Conservation (phyloP, 768 basidiomycete genomes). For the Naganishia kalamii region DNA sequence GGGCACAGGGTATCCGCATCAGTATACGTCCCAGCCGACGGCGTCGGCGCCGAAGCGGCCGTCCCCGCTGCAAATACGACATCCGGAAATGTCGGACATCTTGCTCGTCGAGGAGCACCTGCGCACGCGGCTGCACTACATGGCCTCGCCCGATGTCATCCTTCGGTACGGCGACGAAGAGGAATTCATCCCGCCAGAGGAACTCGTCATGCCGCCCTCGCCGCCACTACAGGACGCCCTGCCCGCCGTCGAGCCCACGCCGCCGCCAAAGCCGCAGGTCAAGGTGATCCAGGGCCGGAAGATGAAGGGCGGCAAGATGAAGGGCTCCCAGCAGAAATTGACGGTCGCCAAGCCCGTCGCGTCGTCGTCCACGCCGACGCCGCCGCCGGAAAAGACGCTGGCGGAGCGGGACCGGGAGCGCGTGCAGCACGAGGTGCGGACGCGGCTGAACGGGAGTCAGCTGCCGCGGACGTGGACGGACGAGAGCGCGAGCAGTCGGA, state of each 20-base stretch:
- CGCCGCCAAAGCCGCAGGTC: slow-evolving; percentile 10
- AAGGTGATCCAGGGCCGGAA: slow-evolving; percentile 21
- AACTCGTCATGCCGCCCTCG: slow-evolving; percentile 15
- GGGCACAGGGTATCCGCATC: background rate
- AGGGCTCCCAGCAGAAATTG: slow-evolving; percentile 24
- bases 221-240: background rate
- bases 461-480: slow-evolving; percentile 40
- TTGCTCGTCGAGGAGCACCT: slow-evolving; percentile 46
- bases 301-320: slow-evolving; percentile 26
- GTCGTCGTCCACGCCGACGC: background rate
- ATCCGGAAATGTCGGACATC: slow-evolving; percentile 47
- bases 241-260: background rate
- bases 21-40: slow-evolving; percentile 11
- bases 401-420: background rate
- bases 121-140: slow-evolving; percentile 43
- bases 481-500: slow-evolving; percentile 36
- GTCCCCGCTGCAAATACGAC: slow-evolving; percentile 36
- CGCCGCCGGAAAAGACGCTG: slow-evolving; percentile 22
- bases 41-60: slow-evolving; percentile 14
- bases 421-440: slow-evolving; percentile 8
- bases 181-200: slow-evolving; percentile 22
- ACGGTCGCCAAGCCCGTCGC: slow-evolving; percentile 7
- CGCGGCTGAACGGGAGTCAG: slow-evolving; percentile 29
- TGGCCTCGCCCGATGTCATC: slow-evolving; percentile 41
- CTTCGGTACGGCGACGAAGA: slow-evolving; percentile 25